Base-by-base conservation (phyloP, 129 eudicot species). In the Flaveria trinervia region DNA sequence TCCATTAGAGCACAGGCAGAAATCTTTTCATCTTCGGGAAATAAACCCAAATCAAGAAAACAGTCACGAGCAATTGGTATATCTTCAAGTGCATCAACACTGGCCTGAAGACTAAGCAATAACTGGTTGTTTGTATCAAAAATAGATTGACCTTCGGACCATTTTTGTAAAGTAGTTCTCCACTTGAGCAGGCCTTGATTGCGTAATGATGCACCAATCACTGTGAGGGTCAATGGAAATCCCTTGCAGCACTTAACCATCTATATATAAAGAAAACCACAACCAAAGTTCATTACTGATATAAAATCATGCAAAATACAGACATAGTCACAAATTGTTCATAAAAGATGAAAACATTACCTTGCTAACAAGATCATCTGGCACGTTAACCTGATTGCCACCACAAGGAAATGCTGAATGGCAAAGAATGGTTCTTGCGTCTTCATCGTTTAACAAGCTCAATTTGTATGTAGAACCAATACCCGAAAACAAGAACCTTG, bases 201-300 rank as follows among this genome's bases (percentile, higher is more conserved):
- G 60, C 73, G 50, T 28, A 86, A 77, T 36, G 90, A 83, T 51
- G 83, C 75, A 30, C 87, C 89, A 71, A 83, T 71, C 16, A 80
- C 87, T 0, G 33, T 80, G 16, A 86, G 85, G 8, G 87, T 87
- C 71, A 86, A 65, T 10, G 90, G 90, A 64, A 80, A 80, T 65
- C 90, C 90, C 43, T 71, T 71, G 76, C 87, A 84, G 49, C 66
- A 44, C 67, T 73, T 76, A 52, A 64, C 44, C 69, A 64, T 64
- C 69, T 64, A 64, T 36, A 17, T 30, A 44, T 36, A 17, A 2
- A 10, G 15, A 75, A 41, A 75, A 75, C 3, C 71, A 57, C 18
- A 50, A 54, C 9, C 25, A 61, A 39, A 26, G 23, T 76, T 71
- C 8, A 70, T 5, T 45, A 69, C 44, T 50, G 18, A 49, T 13